Evolutionary conservation across 805 yeast genomes (phyloP).

Genomic region (Metschnikowia corniflorae): DNA sequence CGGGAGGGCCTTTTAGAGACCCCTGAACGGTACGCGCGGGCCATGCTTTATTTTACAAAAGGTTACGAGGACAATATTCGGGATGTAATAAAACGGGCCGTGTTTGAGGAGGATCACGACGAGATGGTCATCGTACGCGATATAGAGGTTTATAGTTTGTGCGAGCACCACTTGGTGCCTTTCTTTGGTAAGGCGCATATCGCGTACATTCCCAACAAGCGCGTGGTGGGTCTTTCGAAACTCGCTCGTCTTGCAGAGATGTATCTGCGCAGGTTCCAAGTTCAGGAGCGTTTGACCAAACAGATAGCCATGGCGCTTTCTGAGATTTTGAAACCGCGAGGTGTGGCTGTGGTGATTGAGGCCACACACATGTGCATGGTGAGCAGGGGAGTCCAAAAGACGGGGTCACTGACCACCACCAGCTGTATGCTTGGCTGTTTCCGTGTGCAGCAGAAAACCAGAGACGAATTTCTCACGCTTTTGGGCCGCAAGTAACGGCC

Average conservation of each 20-base stretch:
- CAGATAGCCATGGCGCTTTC: slow-evolving; percentile 95
- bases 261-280: slow-evolving; percentile 94
- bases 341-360: slow-evolving; percentile 97
- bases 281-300: slow-evolving; percentile 95
- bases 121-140: slow-evolving; percentile 98
- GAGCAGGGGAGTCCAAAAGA: slow-evolving; percentile 93
- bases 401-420: slow-evolving; percentile 90
- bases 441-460: slow-evolving; percentile 87
- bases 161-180: slow-evolving; percentile 98
- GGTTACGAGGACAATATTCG: slow-evolving; percentile 94
- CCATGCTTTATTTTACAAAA: slow-evolving; percentile 91
- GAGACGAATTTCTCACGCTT: slow-evolving; percentile 90
- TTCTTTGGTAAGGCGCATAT: slow-evolving; percentile 96
- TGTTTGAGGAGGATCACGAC: slow-evolving; percentile 96
- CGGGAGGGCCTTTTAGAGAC: slow-evolving; percentile 92
- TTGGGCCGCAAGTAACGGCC: slow-evolving; percentile 47
- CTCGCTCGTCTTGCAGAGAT: slow-evolving; percentile 94
- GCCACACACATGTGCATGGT: slow-evolving; percentile 99
- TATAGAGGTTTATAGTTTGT: slow-evolving; percentile 84
- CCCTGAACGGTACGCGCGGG: slow-evolving; percentile 94
- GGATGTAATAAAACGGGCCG: slow-evolving; percentile 91
- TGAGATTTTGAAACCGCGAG: slow-evolving; percentile 88
- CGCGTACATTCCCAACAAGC: slow-evolving; percentile 94
- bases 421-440: slow-evolving; percentile 97
- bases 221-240: slow-evolving; percentile 88